Percentiles rank a stretch among this genome's conserved stretches.
Conservation (phyloP, 257 asterid genomes). For the Penstemon davidsonii region DNA sequence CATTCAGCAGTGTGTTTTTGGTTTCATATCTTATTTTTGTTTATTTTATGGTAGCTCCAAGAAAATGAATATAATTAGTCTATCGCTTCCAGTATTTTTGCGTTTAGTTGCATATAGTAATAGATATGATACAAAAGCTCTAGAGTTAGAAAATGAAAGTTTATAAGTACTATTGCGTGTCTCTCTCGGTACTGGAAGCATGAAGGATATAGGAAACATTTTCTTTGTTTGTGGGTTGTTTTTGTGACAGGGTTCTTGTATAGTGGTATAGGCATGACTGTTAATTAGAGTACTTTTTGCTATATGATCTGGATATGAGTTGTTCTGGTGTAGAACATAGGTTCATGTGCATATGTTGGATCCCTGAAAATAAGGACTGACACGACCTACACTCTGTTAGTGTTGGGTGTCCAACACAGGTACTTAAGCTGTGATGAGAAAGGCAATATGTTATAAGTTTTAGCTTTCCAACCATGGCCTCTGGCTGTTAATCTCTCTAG, state of each 20-base stretch:
- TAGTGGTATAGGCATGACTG: neutral
- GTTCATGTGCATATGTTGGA: neutral
- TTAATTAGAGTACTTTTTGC: no score
- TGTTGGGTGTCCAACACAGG: neutral
- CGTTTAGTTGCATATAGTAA: neutral
- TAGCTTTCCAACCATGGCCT: neutral
- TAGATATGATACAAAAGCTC: no score
- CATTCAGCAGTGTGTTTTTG: neutral
- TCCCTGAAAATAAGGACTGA: neutral
- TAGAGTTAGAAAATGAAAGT: neutral
- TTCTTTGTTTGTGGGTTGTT: neutral
- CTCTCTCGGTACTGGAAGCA: neutral
- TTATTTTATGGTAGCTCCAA: neutral
- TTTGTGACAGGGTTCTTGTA: neutral
- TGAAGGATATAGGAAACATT: neutral
- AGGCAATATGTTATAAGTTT: neutral
- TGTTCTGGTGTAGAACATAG: neutral
- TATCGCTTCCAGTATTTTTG: neutral
- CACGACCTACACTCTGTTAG: neutral
- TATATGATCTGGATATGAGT: neutral
- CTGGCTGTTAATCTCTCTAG: conserved; percentile 14
- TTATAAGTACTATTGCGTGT: neutral
- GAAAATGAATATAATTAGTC: neutral
- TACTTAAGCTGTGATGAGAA: neutral
- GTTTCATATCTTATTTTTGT: neutral